Conservation (phyloP, 805 yeast genomes). For the Candida oleophila region DNA sequence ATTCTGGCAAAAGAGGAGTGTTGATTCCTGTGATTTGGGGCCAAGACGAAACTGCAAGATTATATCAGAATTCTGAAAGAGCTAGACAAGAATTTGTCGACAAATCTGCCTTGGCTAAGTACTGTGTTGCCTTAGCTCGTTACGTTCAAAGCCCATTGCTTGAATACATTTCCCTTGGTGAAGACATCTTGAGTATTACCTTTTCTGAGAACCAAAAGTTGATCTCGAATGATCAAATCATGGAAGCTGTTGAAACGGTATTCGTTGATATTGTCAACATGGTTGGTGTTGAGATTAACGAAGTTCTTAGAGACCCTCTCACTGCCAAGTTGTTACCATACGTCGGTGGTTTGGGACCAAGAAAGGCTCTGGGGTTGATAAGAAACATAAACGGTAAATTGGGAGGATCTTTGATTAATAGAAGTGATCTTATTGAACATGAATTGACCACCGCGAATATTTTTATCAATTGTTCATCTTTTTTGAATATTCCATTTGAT, state of each 20-base stretch:
- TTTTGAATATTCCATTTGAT: conserved; percentile 73
- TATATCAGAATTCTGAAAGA: conserved; percentile 76
- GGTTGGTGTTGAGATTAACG: conserved; percentile 93
- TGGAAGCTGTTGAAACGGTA: conserved; percentile 69
- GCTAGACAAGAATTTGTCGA: conserved; percentile 81
- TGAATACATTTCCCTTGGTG: conserved; percentile 80
- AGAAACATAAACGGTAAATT: conserved; percentile 68
- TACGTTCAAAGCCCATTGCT: conserved; percentile 90
- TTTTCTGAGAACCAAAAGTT: conserved; percentile 75
- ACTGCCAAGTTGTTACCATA: conserved; percentile 70
- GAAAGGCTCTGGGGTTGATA: conserved; percentile 85
- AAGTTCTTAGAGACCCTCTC: conserved; percentile 76
- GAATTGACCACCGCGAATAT: conserved; percentile 76
- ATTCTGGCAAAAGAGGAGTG: conserved; percentile 23
- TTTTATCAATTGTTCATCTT: conserved; percentile 90
- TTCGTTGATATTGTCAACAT: conserved; percentile 87
- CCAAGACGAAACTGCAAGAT: conserved; percentile 88
- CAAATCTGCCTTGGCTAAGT: conserved; percentile 74
- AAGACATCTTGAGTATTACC: conserved; percentile 65
- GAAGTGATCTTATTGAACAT: conserved; percentile 83
- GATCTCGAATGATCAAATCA: conserved; percentile 60
- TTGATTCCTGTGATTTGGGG: conserved; percentile 74
- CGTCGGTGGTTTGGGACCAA: conserved; percentile 91
- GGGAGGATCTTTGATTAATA: conserved; percentile 59
- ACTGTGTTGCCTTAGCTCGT: conserved; percentile 87